A percentile compares a stretch with the other conserved stretches of the same genome.
Evolutionary conservation across 2,329 filamentous ascomycete species (phyloP).

Genomic region (Bretziella fagacearum): DNA sequence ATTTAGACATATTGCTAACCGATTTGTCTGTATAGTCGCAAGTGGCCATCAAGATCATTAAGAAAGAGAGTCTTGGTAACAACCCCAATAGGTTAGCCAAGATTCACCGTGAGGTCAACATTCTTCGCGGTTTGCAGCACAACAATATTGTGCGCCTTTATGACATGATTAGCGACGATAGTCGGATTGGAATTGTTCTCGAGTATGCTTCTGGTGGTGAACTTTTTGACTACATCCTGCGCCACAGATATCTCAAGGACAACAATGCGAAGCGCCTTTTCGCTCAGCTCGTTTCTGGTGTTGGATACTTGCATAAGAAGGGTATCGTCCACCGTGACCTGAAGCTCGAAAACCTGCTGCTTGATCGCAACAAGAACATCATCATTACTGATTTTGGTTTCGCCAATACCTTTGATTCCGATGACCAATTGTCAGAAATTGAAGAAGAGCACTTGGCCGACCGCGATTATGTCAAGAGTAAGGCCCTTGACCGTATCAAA

Average conservation of each 20-base stretch:
- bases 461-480: slow-evolving; percentile 71
- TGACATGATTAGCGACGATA: slow-evolving; percentile 96
- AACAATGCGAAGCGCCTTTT: slow-evolving; percentile 79
- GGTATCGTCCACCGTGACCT: slow-evolving; percentile 95
- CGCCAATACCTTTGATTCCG: slow-evolving; percentile 87
- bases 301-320: slow-evolving; percentile 95
- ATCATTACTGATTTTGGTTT: slow-evolving; percentile 99
- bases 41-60: slow-evolving; percentile 96
- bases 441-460: slow-evolving; percentile 77
- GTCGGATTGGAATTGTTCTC: slow-evolving; percentile 93
- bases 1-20: too few relatives aligned
- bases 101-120: slow-evolving; percentile 93
- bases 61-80: slow-evolving; percentile 71
- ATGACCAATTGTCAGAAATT: slow-evolving; percentile 75
- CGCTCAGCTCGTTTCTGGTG: slow-evolving; percentile 86
- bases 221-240: slow-evolving; percentile 94
- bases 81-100: slow-evolving; percentile 85
- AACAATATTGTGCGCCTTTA: slow-evolving; percentile 94
- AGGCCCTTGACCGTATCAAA: slow-evolving; percentile 68
- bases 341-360: slow-evolving; percentile 85
- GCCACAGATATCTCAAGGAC: slow-evolving; percentile 92
- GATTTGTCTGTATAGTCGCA: slow-evolving; percentile 23
- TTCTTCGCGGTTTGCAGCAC: slow-evolving; percentile 72
- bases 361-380: slow-evolving; percentile 95
- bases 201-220: slow-evolving; percentile 97